phyloP scores from a whole-genome alignment of 176 grass and related monocot species.

The Eragrostis nindensis region DNA sequence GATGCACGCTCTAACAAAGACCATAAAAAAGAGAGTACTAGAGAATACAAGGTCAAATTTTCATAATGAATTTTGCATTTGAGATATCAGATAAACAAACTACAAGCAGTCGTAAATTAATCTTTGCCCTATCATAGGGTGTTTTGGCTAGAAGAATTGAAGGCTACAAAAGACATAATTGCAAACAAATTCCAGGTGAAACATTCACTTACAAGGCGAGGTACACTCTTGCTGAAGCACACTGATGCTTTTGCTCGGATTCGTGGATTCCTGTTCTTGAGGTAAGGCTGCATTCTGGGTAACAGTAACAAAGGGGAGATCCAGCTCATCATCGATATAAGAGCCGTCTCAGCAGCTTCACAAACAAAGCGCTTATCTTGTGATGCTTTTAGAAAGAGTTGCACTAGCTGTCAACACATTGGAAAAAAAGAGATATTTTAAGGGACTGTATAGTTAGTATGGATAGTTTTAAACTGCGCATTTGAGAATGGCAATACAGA shows the following conservation, averaged over 20 bases:
- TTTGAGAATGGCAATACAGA: conserved; percentile 40
- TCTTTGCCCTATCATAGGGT: not conserved
- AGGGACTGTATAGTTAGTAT: conserved; percentile 11
- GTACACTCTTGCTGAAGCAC: conserved; percentile 88
- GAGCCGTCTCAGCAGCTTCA: conserved; percentile 86
- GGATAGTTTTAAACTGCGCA: not conserved
- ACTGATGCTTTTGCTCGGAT: conserved; percentile 94
- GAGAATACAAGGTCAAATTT: not conserved
- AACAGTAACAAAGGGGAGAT: conserved; percentile 73
- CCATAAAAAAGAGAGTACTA: not conserved
- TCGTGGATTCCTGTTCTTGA: conserved; percentile 88
- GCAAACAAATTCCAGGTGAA: not conserved
- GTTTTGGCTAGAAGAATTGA: conserved; percentile 7
- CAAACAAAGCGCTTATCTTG: conserved; percentile 99
- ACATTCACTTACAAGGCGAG: conserved; percentile 75
- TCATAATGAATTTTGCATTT: not conserved
- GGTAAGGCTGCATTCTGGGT: conserved; percentile 79
- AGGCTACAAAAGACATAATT: not conserved
- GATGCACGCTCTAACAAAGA: not conserved
- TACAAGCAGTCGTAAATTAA: conserved; percentile 9
- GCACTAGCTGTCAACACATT: conserved; percentile 73
- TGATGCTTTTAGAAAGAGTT: conserved; percentile 90
- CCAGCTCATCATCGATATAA: conserved; percentile 80
- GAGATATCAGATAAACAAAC: not conserved
- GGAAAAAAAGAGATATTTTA: conserved; percentile 22